Base-by-base conservation (phyloP, 768 basidiomycete species). In the Leccinum broughii region DNA sequence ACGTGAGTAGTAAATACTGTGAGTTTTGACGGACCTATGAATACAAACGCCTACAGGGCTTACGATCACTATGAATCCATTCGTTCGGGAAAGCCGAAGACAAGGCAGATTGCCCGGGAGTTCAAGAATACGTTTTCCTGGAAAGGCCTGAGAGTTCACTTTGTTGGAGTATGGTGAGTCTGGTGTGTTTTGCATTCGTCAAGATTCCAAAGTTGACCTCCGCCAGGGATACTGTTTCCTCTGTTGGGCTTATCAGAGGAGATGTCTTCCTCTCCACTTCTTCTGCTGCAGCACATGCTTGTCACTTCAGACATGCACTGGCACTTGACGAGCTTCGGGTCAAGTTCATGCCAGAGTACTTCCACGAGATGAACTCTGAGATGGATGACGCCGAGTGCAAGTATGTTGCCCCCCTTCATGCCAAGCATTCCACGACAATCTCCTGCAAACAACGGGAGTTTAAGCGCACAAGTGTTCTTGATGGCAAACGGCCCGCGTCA, bases 181-280 rank as follows among this genome's bases (percentile, higher is more conserved):
- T 5, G 9, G 22, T 24, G 24, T 4, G 60, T 55, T 22, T 14
- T 15, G 37, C 39, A 2, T 17, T 30, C n/a, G 17, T 41, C 15
- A 2, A 24, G 7, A n/a, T 20, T 4, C 37, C 1, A 1, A 49
- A 17, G 61, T 24, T 67, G 28, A 52, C 17, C 0, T 56, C 1
- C 3, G 14, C 30, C 55, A 88, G 86, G 85, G 87, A 89, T 63
- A 88, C 86, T 1, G 86, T 89, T 6, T 80, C 82, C 22, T 87
- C 86, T 0, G 85, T 88, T 14, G 86, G 85, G 11, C 51, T 84
- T 44, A 73, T 85, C 54, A 78, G 63, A 59, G 63, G 80, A 2
- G 78, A 78, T 28, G 75, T 81, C 6, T 69, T 70, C 17, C 76
- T 87, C 5, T 87, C 86, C 0, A 87, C 87, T 66, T 83, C 83